Evolutionary conservation across 257 asterid species (phyloP).

Genomic region (Solanum arcanum): DNA sequence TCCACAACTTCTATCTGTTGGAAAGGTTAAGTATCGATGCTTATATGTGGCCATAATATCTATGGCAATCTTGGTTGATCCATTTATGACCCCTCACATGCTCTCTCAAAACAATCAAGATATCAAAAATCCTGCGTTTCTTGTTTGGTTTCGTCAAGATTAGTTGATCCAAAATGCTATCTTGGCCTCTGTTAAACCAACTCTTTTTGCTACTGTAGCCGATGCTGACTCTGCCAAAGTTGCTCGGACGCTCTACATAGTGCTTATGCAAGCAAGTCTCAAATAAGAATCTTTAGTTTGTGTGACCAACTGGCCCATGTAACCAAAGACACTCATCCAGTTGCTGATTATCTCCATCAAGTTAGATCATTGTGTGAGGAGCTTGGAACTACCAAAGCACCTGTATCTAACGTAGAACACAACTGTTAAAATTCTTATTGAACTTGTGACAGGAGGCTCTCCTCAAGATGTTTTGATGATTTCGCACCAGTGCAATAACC

Average conservation of each 20-base stretch:
- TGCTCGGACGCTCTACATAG: not conserved
- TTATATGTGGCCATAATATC: not conserved
- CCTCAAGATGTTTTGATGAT: too few species aligned
- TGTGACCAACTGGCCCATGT: not conserved
- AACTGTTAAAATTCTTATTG: too few species aligned
- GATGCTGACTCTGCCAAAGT: not conserved
- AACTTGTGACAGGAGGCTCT: too few species aligned
- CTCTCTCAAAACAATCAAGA: not conserved
- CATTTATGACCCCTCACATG: too few species aligned
- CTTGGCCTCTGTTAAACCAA: not conserved
- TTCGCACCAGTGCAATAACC: too few species aligned
- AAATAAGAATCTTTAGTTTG: not conserved
- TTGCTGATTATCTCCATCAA: not conserved
- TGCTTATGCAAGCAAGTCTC: not conserved
- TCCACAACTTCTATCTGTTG: not conserved
- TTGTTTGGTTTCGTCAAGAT: not conserved
- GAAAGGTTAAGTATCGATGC: not conserved
- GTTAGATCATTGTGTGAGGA: not conserved
- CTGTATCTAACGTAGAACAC: not conserved
- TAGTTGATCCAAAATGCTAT: not conserved
- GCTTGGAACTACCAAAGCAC: not conserved
- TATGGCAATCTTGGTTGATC: not conserved
- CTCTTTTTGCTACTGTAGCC: not conserved
- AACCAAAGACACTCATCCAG: not conserved
- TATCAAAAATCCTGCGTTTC: not conserved